Conservation (phyloP, 1,284 basidiomycete species). For the Ganoderma multipileum region DNA sequence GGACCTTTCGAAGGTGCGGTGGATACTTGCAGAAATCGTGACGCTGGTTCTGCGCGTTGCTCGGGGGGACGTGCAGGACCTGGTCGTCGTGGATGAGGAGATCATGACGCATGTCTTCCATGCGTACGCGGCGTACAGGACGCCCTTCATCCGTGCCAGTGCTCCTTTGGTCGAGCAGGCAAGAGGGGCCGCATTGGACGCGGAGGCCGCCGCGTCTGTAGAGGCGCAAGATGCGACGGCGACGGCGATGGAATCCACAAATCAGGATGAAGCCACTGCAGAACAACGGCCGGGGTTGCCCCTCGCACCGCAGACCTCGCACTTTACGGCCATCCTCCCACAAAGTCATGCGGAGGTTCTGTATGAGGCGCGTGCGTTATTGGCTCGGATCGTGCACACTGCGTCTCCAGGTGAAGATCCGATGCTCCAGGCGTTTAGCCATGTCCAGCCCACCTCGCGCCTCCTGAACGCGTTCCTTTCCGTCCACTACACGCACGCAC, state of each 20-base stretch:
- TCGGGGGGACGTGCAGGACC: constrained; percentile 32
- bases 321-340: constrained; percentile 71
- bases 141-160: constrained; percentile 67
- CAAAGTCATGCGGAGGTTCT: constrained; percentile 79
- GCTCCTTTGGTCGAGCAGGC: constrained; percentile 42
- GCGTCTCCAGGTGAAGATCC: constrained; percentile 19
- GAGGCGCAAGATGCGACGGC: not conserved
- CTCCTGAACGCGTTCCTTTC: constrained; percentile 87
- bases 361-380: constrained; percentile 74
- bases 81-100: constrained; percentile 66
- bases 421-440: constrained; percentile 51
- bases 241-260: not conserved
- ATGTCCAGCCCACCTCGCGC: constrained; percentile 65
- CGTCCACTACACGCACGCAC: constrained; percentile 72
- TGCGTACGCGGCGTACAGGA: constrained; percentile 84
- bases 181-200: not conserved
- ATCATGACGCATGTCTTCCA: constrained; percentile 88
- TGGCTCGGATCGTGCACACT: constrained; percentile 63
- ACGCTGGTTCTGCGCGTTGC: constrained; percentile 38
- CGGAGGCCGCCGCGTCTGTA: not conserved
- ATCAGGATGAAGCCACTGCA: not conserved
- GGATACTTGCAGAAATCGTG: constrained; percentile 92
- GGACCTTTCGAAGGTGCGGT: constrained; percentile 84
- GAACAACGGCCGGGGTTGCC: constrained; percentile 9
- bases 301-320: not conserved